Base-by-base conservation (phyloP, 768 basidiomycete genomes). In the Rhizopogon vesiculosus region DNA sequence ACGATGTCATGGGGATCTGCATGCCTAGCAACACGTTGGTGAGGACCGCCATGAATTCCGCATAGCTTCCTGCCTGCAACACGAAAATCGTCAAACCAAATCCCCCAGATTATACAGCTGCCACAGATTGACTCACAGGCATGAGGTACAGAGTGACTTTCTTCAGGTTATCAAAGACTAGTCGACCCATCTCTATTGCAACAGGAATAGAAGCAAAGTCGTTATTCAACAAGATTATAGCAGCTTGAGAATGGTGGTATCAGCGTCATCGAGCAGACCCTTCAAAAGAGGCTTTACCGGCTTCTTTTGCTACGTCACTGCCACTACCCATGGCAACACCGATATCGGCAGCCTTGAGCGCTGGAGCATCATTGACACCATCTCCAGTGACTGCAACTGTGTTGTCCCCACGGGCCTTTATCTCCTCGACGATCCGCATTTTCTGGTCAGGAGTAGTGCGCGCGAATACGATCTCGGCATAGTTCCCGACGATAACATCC, bases 101-200 rank as follows among this genome's bases (percentile, higher is more conserved):
- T 5, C 5, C 8, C 33, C 15, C 19, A 38, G 13, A 15, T 19
- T 40, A 7, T 16, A 35, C 16, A 45, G n/a, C 48, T 38, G 5
- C 15, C 19, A 2, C 19, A 51, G 12, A 45, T 25, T 16, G 6
- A 60, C 62, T 28, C 42, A 68, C 65, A 39, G 73, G 73, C 54
- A 74, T 65, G 18, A 74, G 59, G 50, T 72, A 69, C 19, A 69
- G 53, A 28, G 69, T 69, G 42, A 73, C 60, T 71, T 78, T 73
- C 75, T 76, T 72, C 45, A 82, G 58, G 59, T 82, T 82, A 60
- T 79, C 77, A 59, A 81, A 81, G 0, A 78, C 74, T 19, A 78
- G 64, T 29, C 79, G 76, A 44, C 80, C 81, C 59, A 79, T 74
- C 61, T 78, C 69, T 60, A 81, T 77, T 4, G 77, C 81, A 53